Evolutionary conservation across 805 yeast genomes (phyloP).

Genomic region (Starmerella lactis-condensi): DNA sequence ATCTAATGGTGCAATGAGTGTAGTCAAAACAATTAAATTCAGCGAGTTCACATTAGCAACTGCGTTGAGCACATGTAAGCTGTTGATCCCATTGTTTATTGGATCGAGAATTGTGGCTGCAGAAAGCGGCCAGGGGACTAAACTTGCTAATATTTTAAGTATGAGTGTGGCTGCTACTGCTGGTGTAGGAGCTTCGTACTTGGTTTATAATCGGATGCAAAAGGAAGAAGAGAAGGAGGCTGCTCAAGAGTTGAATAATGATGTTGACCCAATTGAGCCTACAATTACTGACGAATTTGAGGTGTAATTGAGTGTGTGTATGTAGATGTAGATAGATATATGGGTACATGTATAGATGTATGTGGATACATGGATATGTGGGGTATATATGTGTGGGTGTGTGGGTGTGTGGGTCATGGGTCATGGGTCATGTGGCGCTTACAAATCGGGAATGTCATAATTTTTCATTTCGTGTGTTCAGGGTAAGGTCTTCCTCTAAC

Average conservation of each 20-base stretch:
- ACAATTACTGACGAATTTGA: slow-evolving; percentile 1
- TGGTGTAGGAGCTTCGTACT: slow-evolving; percentile 41
- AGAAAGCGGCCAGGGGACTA: slow-evolving; percentile 30
- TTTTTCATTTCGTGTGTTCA: background rate
- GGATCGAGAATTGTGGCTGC: slow-evolving; percentile 60
- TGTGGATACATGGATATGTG: background rate
- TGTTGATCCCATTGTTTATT: slow-evolving; percentile 54
- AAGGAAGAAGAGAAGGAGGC: background rate
- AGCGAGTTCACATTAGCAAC: slow-evolving; percentile 53
- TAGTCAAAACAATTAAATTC: slow-evolving; percentile 57
- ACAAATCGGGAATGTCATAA: too few species aligned
- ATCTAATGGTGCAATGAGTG: slow-evolving; percentile 81
- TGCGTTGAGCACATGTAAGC: slow-evolving; percentile 60
- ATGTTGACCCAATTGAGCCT: too few species aligned
- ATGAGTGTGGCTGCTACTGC: slow-evolving; percentile 38
- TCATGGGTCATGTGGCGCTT: too few species aligned
- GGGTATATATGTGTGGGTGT: background rate
- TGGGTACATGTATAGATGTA: too few species aligned
- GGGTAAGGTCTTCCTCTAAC: too few species aligned
- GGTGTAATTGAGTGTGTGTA: too few species aligned
- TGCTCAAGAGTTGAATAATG: background rate
- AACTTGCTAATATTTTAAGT: slow-evolving; percentile 44
- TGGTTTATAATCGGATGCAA: slow-evolving; percentile 40
- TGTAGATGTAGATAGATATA: too few species aligned
- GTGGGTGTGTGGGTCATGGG: too few species aligned